Evolutionary conservation across 2,329 filamentous ascomycete species (phyloP).

Genomic region (Paramyrothecium sp.): DNA sequence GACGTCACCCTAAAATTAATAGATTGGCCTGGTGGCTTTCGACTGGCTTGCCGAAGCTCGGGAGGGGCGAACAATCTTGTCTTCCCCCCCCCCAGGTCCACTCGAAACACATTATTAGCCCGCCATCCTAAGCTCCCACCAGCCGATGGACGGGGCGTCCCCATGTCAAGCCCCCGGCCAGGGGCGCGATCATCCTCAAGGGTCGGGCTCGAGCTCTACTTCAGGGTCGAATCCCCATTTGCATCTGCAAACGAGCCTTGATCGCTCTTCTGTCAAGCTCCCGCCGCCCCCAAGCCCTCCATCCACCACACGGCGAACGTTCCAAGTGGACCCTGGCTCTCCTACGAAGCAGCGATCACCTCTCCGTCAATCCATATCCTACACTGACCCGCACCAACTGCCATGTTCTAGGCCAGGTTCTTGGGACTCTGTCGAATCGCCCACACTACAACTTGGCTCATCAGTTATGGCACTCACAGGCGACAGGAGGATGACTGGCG

Average conservation of each 20-base stretch:
- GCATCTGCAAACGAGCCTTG: neutral
- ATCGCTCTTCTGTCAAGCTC: slow-evolving; percentile 7
- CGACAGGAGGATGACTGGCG: slow-evolving; percentile 18
- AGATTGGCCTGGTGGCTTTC: neutral
- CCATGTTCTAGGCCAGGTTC: neutral
- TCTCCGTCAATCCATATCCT: slow-evolving; percentile 26
- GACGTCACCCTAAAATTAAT: neutral
- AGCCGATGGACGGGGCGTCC: neutral
- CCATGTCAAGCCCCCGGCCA: slow-evolving; percentile 3
- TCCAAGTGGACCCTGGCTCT: slow-evolving; percentile 23
- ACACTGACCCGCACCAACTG: slow-evolving; percentile 13
- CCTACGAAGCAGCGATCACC: slow-evolving; percentile 25
- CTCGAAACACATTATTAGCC: slow-evolving; percentile 2
- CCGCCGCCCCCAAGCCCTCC: slow-evolving; percentile 14
- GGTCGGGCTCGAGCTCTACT: neutral
- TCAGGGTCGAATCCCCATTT: neutral
- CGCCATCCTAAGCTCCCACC: neutral
- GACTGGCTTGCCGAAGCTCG: too few species aligned
- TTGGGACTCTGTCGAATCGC: neutral
- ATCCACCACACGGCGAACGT: slow-evolving; percentile 16
- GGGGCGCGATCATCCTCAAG: slow-evolving; percentile 7
- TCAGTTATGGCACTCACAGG: slow-evolving; percentile 29
- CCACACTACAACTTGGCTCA: slow-evolving; percentile 19
- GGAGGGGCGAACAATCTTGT: too few species aligned
- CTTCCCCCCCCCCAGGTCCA: neutral